A percentile compares a stretch with the other conserved stretches of the same genome.
These are phyloP conservation scores for Drechslerella coelobrocha DNA, from an alignment of 2,329 filamentous ascomycete species.

Conservation along the genomic window DNA sequence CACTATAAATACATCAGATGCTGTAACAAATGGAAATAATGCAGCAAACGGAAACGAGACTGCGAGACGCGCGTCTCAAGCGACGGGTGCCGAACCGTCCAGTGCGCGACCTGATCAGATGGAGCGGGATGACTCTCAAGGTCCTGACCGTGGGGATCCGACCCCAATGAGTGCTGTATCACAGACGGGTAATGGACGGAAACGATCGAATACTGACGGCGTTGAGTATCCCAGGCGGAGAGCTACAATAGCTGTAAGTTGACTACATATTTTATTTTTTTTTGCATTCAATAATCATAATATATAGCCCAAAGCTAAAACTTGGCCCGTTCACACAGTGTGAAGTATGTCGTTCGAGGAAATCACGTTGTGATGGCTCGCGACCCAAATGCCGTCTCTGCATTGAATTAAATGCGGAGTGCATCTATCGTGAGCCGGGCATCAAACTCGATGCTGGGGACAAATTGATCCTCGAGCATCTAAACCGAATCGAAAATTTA, in stretches of 20 bases:
- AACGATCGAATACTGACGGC: constrained; percentile 64
- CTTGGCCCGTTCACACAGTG: too few relatives aligned
- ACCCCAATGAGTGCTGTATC: constrained; percentile 57
- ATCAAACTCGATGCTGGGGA: constrained; percentile 87
- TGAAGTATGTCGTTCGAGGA: constrained; percentile 80
- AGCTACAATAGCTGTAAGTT: constrained; percentile 70
- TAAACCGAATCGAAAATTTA: constrained; percentile 77
- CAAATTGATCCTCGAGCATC: constrained; percentile 80
- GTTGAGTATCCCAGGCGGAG: constrained; percentile 70
- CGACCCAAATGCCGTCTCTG: constrained; percentile 86
- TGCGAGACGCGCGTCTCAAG: constrained; percentile 40
- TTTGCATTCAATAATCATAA: too few relatives aligned
- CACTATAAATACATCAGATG: constrained; percentile 49
- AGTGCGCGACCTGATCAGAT: constrained; percentile 31
- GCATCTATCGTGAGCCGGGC: constrained; percentile 81
- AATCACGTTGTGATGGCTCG: constrained; percentile 78
- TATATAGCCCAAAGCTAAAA: too few relatives aligned
- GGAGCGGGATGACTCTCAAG: constrained; percentile 53
- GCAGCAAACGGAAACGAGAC: constrained; percentile 27
- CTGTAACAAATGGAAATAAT: constrained; percentile 39
- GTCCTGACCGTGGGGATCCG: constrained; percentile 50
- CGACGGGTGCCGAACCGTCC: constrained; percentile 30
- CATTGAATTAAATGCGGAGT: constrained; percentile 80
- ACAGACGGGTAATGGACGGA: constrained; percentile 66
- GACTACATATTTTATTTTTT: not conserved